Evolutionary conservation across 176 grass and related monocot species (phyloP).

Genomic region (Secale cereale): DNA sequence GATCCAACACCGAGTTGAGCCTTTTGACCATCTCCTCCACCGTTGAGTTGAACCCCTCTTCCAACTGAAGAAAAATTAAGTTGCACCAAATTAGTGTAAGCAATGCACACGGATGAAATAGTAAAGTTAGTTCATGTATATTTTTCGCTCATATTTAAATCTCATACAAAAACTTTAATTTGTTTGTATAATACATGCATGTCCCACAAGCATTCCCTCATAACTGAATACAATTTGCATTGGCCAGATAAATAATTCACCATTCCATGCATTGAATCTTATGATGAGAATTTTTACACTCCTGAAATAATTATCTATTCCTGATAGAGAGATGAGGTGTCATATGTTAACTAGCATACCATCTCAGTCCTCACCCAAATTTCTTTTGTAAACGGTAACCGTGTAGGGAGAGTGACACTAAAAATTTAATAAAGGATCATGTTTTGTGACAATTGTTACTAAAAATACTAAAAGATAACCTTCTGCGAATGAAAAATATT

Average conservation of each 20-base stretch:
- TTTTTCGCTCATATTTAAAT: background rate
- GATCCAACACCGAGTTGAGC: conserved; percentile 38
- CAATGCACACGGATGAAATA: background rate
- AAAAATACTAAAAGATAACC: no score
- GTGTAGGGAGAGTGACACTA: background rate
- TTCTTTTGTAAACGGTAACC: no score
- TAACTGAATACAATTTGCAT: background rate
- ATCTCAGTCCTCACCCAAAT: no score
- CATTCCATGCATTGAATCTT: background rate
- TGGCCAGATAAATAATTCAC: background rate
- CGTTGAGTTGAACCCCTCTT: conserved; percentile 43
- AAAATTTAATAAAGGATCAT: no score
- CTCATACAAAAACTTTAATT: background rate
- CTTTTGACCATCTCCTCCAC: conserved; percentile 49
- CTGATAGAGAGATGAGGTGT: no score
- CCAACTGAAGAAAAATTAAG: conserved; percentile 32
- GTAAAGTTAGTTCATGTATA: no score
- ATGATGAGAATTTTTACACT: background rate
- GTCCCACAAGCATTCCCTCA: background rate
- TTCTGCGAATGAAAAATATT: no score
- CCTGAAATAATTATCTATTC: no score
- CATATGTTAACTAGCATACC: background rate
- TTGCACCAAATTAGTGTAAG: background rate
- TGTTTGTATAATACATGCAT: background rate
- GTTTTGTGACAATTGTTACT: no score